Evolutionary conservation across 345 rosid species (phyloP).

Genomic region (Gossypium thurberi): DNA sequence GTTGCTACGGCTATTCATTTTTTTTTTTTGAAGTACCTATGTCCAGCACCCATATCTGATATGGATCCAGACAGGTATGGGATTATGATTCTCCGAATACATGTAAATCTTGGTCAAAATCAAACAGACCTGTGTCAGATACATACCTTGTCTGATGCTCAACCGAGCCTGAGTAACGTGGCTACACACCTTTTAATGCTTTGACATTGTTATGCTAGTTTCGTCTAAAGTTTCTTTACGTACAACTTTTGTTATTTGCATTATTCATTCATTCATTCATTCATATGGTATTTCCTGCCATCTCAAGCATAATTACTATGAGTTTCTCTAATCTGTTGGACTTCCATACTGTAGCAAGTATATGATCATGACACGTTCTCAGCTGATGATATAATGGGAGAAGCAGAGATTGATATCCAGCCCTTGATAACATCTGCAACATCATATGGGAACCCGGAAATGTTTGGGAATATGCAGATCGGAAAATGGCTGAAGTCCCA

Average conservation of each 20-base stretch:
- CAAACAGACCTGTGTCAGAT: not conserved
- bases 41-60: not conserved
- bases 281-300: not conserved
- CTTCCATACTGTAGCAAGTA: conserved; percentile 53
- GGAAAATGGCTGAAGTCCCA: conserved; percentile 90
- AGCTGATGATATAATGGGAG: conserved; percentile 99
- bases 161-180: not conserved
- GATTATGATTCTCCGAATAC: not conserved
- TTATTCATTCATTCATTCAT: not conserved
- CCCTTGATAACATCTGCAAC: conserved; percentile 83
- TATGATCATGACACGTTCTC: conserved; percentile 88
- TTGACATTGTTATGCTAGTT: not conserved
- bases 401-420: conserved; percentile 94
- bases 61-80: not conserved
- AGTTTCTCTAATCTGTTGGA: conserved; percentile 4
- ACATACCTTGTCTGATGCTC: not conserved
- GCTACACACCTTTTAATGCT: not conserved
- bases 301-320: not conserved
- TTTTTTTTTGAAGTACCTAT: not conserved
- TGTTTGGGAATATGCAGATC: conserved; percentile 90
- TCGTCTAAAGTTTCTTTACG: not conserved
- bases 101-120: not conserved
- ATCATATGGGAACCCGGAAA: conserved; percentile 83
- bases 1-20: not conserved
- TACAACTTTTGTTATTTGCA: not conserved